Conservation (phyloP, 768 basidiomycete genomes). For the Mycena leptocephala region DNA sequence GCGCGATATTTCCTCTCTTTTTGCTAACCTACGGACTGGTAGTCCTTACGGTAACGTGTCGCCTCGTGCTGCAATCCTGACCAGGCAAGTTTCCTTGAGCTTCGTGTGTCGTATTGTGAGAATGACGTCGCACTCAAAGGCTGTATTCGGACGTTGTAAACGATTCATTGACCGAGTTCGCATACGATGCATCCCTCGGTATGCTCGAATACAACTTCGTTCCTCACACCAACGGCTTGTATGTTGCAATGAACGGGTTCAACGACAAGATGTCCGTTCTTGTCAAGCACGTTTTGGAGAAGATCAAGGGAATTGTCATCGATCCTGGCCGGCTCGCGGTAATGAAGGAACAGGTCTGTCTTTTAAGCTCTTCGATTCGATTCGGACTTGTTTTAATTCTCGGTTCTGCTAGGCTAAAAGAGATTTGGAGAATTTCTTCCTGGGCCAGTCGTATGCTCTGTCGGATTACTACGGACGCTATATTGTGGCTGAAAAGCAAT, state of each 20-base stretch:
- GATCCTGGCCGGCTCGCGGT: slow-evolving; percentile 83
- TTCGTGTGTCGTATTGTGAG: not conserved
- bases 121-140: slow-evolving; percentile 52
- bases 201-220: slow-evolving; percentile 85
- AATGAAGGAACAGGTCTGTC: slow-evolving; percentile 86
- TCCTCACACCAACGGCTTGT: slow-evolving; percentile 76
- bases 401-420: slow-evolving; percentile 70
- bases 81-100: slow-evolving; percentile 70
- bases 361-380: not conserved
- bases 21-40: slow-evolving; percentile 11
- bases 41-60: slow-evolving; percentile 76
- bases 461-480: slow-evolving; percentile 85
- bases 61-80: slow-evolving; percentile 81
- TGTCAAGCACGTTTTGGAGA: slow-evolving; percentile 79
- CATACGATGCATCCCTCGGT: slow-evolving; percentile 94
- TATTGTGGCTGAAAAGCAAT: slow-evolving; percentile 79
- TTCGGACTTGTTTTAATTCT: slow-evolving; percentile 6
- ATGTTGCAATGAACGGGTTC: slow-evolving; percentile 84
- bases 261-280: slow-evolving; percentile 92
- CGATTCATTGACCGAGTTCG: slow-evolving; percentile 91
- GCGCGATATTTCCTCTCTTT: not conserved
- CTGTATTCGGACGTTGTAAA: slow-evolving; percentile 89
- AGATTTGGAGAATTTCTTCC: slow-evolving; percentile 90
- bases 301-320: slow-evolving; percentile 75
- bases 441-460: slow-evolving; percentile 86